phyloP scores from a whole-genome alignment of 73 alveolate species.

The Stentor roeselii region DNA sequence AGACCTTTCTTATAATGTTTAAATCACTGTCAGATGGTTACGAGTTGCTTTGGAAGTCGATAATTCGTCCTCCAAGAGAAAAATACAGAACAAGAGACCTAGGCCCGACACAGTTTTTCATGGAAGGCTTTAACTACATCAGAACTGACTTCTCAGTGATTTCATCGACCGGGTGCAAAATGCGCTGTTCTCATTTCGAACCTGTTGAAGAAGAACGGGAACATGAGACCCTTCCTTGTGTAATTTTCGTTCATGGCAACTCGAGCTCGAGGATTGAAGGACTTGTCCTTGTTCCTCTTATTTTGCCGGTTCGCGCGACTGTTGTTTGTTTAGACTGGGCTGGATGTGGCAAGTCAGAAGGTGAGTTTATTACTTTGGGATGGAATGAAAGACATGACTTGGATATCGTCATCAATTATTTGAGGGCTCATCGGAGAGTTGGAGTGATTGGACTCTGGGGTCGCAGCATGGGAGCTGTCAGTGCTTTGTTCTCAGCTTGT shows the following conservation, averaged over 20 bases:
- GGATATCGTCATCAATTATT: constrained; percentile 60
- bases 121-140: constrained; percentile 32
- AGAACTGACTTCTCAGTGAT: constrained; percentile 45
- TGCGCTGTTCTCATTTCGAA: constrained; percentile 57
- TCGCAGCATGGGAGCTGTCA: constrained; percentile 97
- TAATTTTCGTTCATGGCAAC: constrained; percentile 88
- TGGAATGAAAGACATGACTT: constrained; percentile 86
- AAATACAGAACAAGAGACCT: constrained; percentile 40
- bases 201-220: constrained; percentile 54
- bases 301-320: constrained; percentile 62
- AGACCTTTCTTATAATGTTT: neutral
- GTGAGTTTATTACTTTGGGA: constrained; percentile 87
- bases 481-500: constrained; percentile 79
- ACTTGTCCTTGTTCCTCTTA: constrained; percentile 51
- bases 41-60: constrained; percentile 65
- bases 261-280: constrained; percentile 87
- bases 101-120: constrained; percentile 32
- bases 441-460: constrained; percentile 90
- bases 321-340: constrained; percentile 84
- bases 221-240: constrained; percentile 66
- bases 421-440: constrained; percentile 72
- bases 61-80: constrained; percentile 79
- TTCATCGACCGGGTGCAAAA: constrained; percentile 51
- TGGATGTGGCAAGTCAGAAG: constrained; percentile 92
- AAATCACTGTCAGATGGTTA: constrained; percentile 26